Evolutionary conservation across 1,139 yeast genomes (phyloP), one percentile per base, ranked within the genome.

Genomic region (Protomyces lactucae-debilis): DNA sequence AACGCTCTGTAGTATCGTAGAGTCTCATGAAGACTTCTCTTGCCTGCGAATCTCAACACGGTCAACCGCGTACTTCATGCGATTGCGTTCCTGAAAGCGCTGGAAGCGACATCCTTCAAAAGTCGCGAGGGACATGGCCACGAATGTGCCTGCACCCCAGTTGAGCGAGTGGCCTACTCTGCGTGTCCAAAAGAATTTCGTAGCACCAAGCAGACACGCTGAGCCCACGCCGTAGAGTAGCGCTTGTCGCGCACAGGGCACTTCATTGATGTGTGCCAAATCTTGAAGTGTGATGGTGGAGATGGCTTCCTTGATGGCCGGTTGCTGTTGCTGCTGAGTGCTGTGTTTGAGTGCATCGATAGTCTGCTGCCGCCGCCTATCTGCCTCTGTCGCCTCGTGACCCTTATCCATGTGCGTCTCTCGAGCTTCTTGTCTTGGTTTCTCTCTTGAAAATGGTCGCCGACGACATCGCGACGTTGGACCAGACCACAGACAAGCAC

Each of bases 61-160:
- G 35, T 59, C 63, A 6, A 59, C 63, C 4, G 63, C 63, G 52
- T 59, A 59, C 57, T 59, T 59, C 63, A 59, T 59, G 43, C 63
- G 43, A 14, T 48, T 39, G 12, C 63, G 55, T 43, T 59, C 63
- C 36, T 59, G 63, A 18, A 52, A 59, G 9, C 63, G 43, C 57
- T 59, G 63, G 32, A 59, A 59, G 14, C 63, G 43, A 21, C 63
- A 59, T 14, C 57, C 63, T 36, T 59, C 63, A 28, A 59, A 59
- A 6, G 63, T 43, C 35, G 63, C 57, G 21, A 59, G 43, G 8
- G 63, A 59, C 4, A 59, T 51, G 2, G 52, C 63, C 12, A 51
- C 57, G 21, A 59, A 59, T 43, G 63, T 59, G 18, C 52, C 57
- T 5, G 63, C 63, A 8, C 63, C 63, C 63, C 63, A 59, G 18